These are phyloP conservation scores for Circinella minor DNA, from an alignment of 371 early-diverging fungal genomes.

Conservation along the genomic window DNA sequence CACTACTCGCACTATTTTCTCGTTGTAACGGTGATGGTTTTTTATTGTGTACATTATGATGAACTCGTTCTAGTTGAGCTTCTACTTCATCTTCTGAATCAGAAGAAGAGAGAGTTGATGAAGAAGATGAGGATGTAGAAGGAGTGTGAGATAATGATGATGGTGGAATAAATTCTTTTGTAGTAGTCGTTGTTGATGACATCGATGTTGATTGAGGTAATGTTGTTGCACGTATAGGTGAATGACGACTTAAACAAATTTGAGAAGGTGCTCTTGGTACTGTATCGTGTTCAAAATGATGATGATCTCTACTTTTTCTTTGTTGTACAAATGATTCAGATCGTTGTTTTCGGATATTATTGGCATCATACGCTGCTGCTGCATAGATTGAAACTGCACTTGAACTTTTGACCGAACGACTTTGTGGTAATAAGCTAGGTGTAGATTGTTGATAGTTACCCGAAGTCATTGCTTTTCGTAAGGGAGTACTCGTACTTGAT, in stretches of 20 bases:
- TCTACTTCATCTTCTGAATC: not conserved
- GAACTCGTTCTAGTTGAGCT: not conserved
- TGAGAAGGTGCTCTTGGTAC: slow-evolving; percentile 16
- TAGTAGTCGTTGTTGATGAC: not conserved
- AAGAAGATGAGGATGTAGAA: not conserved
- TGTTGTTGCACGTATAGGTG: not conserved
- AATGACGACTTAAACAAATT: slow-evolving; percentile 15
- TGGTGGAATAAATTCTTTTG: too few species aligned
- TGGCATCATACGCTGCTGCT: slow-evolving; percentile 18
- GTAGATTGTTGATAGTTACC: slow-evolving; percentile 8
- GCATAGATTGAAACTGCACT: slow-evolving; percentile 18
- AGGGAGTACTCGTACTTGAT: slow-evolving; percentile 14
- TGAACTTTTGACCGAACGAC: slow-evolving; percentile 2
- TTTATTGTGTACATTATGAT: not conserved
- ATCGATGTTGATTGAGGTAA: not conserved
- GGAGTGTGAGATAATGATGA: not conserved
- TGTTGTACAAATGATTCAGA: slow-evolving; percentile 30
- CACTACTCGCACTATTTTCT: slow-evolving; percentile 9
- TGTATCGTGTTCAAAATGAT: not conserved
- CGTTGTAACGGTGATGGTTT: slow-evolving; percentile 5
- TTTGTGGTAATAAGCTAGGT: slow-evolving; percentile 3
- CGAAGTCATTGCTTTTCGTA: slow-evolving; percentile 18
- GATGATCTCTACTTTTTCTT: slow-evolving; percentile 7
- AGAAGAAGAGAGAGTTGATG: not conserved
- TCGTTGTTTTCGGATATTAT: slow-evolving; percentile 29